A percentile compares a stretch with the other conserved stretches of the same genome.
These are phyloP conservation scores for Bruguiera parviflora DNA, from an alignment of 345 rosid genomes.

Conservation along the genomic window DNA sequence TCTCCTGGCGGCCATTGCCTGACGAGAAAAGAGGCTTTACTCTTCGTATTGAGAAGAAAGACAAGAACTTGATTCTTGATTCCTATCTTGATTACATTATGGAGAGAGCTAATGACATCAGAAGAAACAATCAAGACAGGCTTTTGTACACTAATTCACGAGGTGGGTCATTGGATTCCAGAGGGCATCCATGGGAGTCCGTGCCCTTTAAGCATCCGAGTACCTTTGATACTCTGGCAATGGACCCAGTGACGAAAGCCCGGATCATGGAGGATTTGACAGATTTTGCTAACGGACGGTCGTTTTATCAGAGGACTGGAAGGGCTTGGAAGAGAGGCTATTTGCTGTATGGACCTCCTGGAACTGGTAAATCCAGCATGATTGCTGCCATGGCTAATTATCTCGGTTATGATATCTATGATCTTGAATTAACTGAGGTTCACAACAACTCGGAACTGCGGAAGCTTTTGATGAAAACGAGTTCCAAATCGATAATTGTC, in stretches of 20 bases:
- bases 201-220: constrained; percentile 95
- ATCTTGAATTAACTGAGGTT: constrained; percentile 92
- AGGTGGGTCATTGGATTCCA: constrained; percentile 81
- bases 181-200: constrained; percentile 97
- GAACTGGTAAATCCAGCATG: constrained; percentile 96
- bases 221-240: constrained; percentile 84
- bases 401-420: constrained; percentile 88
- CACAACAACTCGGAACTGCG: constrained; percentile 82
- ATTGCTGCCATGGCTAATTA: constrained; percentile 96
- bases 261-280: constrained; percentile 68
- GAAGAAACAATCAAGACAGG: constrained; percentile 66
- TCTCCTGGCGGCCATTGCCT: constrained; percentile 87
- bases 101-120: constrained; percentile 74
- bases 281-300: constrained; percentile 59
- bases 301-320: constrained; percentile 82
- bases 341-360: constrained; percentile 85
- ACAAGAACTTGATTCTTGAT: constrained; percentile 53
- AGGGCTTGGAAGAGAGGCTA: constrained; percentile 96
- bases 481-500: constrained; percentile 85
- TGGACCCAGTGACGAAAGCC: constrained; percentile 64
- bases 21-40: constrained; percentile 97
- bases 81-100: constrained; percentile 73
- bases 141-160: constrained; percentile 75
- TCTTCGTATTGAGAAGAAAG: constrained; percentile 60
- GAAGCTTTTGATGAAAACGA: constrained; percentile 81